Base-by-base conservation (phyloP, 768 basidiomycete genomes). In the Lactarius evosmus region DNA sequence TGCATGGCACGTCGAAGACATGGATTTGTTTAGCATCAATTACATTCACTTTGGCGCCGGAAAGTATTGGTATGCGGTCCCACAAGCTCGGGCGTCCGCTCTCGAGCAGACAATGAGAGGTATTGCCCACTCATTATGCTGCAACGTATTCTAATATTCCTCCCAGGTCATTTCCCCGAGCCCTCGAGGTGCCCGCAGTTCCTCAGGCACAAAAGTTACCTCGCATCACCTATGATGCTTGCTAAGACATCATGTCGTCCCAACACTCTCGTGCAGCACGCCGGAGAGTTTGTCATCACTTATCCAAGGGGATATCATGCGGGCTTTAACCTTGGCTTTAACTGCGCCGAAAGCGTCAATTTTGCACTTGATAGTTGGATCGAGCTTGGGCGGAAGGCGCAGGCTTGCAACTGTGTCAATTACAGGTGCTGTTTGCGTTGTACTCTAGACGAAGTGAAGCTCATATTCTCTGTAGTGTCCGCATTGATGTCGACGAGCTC, bases 1-100 rank as follows among this genome's bases (percentile, higher is more conserved):
- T 75, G 93, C 95, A 0, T 99, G 97, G 96, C 97, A 99, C 70
- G 97, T 99, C 54, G 97, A 99, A 75, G 97, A 99, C 75, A 97
- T 98, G 92, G 97, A 99, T 72, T 81, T 99, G 1, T 98, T 96
- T 76, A 95, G 93, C 61, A 98, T 99, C 78, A 99, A 99, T 73
- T 98, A 95, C 73, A 93, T 99, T 60, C 97, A 99, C 74, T 98
- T 98, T 69, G 97, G 97, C 0, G 95, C 95, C 0, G 95, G 95
- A 1, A 98, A 93, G 69, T 89, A 91, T 71, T 99, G 97, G 97
- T 98, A 98, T 74, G 89, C 95, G 2, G 81, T 98, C 19, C 97
- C 97, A 3, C 95, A 97, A 74, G 88, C 82, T 19, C 83, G 93
- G 62, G 86, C 94, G 0, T 76, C 78, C 16, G 85, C 87, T 12